Evolutionary conservation across 2,329 filamentous ascomycete species (phyloP).

Genomic region (Cercospora zeina): DNA sequence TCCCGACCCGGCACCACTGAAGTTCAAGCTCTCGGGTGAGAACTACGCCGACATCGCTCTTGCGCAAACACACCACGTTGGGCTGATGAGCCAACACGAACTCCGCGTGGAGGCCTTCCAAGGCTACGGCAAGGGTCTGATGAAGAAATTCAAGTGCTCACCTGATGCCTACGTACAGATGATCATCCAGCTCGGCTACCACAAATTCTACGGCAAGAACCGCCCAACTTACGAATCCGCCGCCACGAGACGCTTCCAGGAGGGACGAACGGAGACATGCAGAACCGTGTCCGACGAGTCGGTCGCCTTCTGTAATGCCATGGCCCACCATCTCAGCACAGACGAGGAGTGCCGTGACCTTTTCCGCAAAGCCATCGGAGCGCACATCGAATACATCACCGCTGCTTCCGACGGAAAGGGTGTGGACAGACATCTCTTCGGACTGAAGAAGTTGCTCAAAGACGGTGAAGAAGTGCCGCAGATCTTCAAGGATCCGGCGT

Average conservation of each 20-base stretch:
- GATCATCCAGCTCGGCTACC: slow-evolving; percentile 96
- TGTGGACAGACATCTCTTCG: slow-evolving; percentile 95
- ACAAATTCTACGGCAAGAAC: slow-evolving; percentile 99
- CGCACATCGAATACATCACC: slow-evolving; percentile 86
- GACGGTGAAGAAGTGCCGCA: slow-evolving; percentile 77
- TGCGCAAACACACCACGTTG: slow-evolving; percentile 74
- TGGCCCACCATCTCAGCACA: slow-evolving; percentile 67
- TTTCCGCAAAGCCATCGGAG: slow-evolving; percentile 77
- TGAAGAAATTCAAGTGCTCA: slow-evolving; percentile 99
- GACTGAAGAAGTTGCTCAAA: slow-evolving; percentile 84
- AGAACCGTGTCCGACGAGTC: slow-evolving; percentile 87
- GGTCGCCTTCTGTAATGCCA: slow-evolving; percentile 84
- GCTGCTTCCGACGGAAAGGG: slow-evolving; percentile 90
- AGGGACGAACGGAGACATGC: slow-evolving; percentile 94
- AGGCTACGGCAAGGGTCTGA: slow-evolving; percentile 94
- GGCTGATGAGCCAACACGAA: slow-evolving; percentile 83
- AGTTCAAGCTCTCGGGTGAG: slow-evolving; percentile 74
- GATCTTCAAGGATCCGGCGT: slow-evolving; percentile 86
- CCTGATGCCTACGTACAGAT: slow-evolving; percentile 98
- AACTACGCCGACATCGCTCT: slow-evolving; percentile 75
- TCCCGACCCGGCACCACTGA: slow-evolving; percentile 73
- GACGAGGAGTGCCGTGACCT: slow-evolving; percentile 68
- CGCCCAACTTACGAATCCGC: slow-evolving; percentile 97
- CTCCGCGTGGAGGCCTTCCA: slow-evolving; percentile 94
- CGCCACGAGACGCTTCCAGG: slow-evolving; percentile 90